phyloP scores from a whole-genome alignment of 2,329 filamentous ascomycete genomes.

The Diplocarpon rosae region DNA sequence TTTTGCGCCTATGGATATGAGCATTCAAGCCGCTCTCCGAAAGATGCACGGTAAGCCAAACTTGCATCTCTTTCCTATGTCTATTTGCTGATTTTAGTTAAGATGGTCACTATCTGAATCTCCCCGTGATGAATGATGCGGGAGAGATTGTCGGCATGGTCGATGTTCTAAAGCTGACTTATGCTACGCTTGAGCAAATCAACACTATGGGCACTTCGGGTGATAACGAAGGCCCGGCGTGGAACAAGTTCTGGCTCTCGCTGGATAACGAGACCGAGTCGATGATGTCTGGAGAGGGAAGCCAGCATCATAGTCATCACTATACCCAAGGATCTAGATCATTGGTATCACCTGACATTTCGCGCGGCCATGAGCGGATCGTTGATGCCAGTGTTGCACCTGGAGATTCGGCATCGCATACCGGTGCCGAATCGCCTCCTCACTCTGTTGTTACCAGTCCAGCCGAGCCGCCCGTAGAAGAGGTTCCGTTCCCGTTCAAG shows the following conservation, averaged over 20 bases:
- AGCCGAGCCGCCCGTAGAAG: constrained; percentile 49
- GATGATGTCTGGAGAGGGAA: constrained; percentile 84
- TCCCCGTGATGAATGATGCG: constrained; percentile 94
- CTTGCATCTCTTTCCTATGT: neutral
- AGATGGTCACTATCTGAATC: constrained; percentile 97
- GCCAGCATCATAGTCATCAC: constrained; percentile 53
- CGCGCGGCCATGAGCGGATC: constrained; percentile 54
- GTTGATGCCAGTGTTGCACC: constrained; percentile 73
- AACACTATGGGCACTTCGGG: constrained; percentile 76
- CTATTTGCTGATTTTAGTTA: constrained; percentile 13
- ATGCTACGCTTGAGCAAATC: constrained; percentile 94
- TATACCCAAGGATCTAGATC: constrained; percentile 56
- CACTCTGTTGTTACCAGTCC: constrained; percentile 46
- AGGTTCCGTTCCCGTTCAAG: constrained; percentile 89
- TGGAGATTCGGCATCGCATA: constrained; percentile 88
- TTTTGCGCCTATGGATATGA: constrained; percentile 98
- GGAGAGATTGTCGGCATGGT: constrained; percentile 99
- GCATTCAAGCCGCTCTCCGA: constrained; percentile 89
- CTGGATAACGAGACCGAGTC: constrained; percentile 85
- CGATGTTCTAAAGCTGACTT: constrained; percentile 94
- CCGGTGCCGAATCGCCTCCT: constrained; percentile 67
- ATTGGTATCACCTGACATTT: constrained; percentile 69
- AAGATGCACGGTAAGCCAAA: constrained; percentile 89
- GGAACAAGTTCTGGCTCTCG: constrained; percentile 99
- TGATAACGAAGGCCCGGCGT: constrained; percentile 89